Conservation (phyloP, 345 rosid species). For the Pistacia vera region DNA sequence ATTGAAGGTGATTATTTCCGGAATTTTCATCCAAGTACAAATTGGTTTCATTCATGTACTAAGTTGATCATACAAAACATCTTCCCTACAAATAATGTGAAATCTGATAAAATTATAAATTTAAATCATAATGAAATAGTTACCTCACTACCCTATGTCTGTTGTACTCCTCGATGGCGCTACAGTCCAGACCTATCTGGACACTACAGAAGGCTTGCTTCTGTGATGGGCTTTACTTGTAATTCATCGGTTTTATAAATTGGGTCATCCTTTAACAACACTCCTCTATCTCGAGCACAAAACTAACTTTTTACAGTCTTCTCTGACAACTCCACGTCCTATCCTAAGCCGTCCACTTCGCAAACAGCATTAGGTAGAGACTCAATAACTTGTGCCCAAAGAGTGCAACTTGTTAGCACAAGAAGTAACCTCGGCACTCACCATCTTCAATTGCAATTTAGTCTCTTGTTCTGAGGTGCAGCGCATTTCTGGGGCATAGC, state of each 20-base stretch:
- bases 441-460: slow-evolving; percentile 19
- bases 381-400: background rate
- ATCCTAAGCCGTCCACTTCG: background rate
- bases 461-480: background rate
- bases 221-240: slow-evolving; percentile 15
- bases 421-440: background rate
- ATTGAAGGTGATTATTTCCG: no score
- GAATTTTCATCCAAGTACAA: no score
- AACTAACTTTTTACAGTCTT: no score
- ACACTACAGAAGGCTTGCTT: slow-evolving; percentile 21
- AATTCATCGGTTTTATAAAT: slow-evolving; percentile 19
- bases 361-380: slow-evolving; percentile 2
- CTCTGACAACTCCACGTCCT: background rate
- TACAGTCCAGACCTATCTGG: slow-evolving; percentile 17
- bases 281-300: background rate
- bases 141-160: slow-evolving; percentile 16
- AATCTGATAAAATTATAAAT: background rate
- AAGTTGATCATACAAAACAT: no score
- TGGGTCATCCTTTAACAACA: slow-evolving; percentile 20
- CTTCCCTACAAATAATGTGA: no score
- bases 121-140: background rate
- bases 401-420: background rate
- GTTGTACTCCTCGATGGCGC: slow-evolving; percentile 13
- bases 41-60: no score
- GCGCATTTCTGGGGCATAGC: slow-evolving; percentile 19